Base-by-base conservation (phyloP, 2,329 filamentous ascomycete genomes). In the Colletotrichum orchidophilum region DNA sequence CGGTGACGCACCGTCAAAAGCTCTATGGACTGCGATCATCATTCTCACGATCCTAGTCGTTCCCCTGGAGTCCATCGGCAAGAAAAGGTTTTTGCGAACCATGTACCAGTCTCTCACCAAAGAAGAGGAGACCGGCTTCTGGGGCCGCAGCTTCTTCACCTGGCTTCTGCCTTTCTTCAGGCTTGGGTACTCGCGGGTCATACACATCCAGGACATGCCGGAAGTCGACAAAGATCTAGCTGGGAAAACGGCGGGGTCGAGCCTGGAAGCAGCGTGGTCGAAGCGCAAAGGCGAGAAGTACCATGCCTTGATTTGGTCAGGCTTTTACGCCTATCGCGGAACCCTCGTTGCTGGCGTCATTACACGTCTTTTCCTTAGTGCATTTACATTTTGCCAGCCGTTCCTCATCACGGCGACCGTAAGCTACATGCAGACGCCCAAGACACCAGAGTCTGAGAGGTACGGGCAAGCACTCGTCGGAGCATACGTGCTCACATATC, bases 401-500 rank as follows among this genome's bases (percentile, higher is more conserved):
- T 75, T 78, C n/a, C 64, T 78, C 15, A 75, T 77, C 55, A 73
- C 72, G 2, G 67, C 70, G 13, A 73, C 75, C 3, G 68, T 77
- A 11, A 53, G 58, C 1, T 72, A 72, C 42, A 73, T 69, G 5
- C 70, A 64, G 1, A 67, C 55, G 4, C 68, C 74, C 1, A 67
- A 75, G 50, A 66, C 63, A 27, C 49, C 74, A 21, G 62, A 66
- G 18, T 76, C 70, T 11, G 58, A 75, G 46, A 73, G 73, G 58
- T 71, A 62, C 13, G 74, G 75, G 7, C 75, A 75, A 29, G 76
- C 76, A 1, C 66, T 80, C 8, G 79, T 81, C 21, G 79, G 78
- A 13, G 78, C 78, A 5, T 75, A 75, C 21, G n/a, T 76, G 1
- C 65, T 80, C 9, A 76, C 79, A 7, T 80, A 79, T 52, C 50